Evolutionary conservation across 1,284 basidiomycete genomes (phyloP), one percentile per base, ranked within the genome.

Genomic region (Rhizoctonia solani): DNA sequence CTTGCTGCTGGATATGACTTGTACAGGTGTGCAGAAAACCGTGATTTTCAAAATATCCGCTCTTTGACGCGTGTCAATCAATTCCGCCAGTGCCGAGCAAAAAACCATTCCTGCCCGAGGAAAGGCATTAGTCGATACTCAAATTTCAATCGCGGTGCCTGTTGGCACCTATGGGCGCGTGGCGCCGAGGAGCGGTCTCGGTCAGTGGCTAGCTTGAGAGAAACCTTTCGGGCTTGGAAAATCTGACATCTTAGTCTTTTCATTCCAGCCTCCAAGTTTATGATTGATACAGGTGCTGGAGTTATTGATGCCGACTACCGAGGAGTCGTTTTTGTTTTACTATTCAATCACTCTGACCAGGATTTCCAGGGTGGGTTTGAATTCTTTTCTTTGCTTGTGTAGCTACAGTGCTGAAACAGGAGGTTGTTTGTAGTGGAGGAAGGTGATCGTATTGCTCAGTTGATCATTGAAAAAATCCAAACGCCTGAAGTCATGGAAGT

Each of bases 231-330:
- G 46, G 37, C 2, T n/a, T 34, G 1, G 11, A 21, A 5, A 9
- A 25, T 16, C 21, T 21, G 41, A 49, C 1, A 27, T 67, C n/a
- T 37, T 16, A n/a, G n/a, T n/a, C n/a, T n/a, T n/a, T n/a, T n/a
- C n/a, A n/a, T 6, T n/a, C 13, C 72, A 95, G 95, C 96, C 3
- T 90, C 90, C 27, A 99, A 99, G 77, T 95, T 93, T 78, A 93
- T 94, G 83, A 98, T 99, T 70, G 92, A 97, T 76, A 95, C 93
- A 0, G 96, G 96, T 0, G 97, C 96, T 4, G 96, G 96, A 37
- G 96, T 99, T 19, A 87, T 99, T 68, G 97, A 99, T 72, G 90
- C 92, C 11, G 96, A 99, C 77, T 99, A 99, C 77, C 85, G 97
- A 41, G 96, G 97, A 3, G 81, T 88, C 6, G 85, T 99, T 65